Evolutionary conservation across 495 filamentous ascomycete genomes (phyloP).

Genomic region (Penicillium mononematosum): DNA sequence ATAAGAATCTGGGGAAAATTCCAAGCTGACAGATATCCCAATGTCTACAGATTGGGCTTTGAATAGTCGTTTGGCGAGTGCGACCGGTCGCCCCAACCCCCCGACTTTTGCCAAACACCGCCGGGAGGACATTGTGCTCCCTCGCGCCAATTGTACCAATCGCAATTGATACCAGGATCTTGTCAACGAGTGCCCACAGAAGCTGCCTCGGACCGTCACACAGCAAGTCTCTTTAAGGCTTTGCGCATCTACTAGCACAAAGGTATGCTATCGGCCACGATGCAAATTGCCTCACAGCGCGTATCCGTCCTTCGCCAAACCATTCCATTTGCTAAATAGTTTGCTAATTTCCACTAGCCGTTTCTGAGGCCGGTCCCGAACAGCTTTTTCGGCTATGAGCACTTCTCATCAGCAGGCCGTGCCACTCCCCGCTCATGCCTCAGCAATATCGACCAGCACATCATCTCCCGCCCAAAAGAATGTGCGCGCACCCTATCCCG

Average conservation of each 20-base stretch:
- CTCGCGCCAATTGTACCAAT: constrained; percentile 25
- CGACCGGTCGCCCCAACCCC: constrained; percentile 30
- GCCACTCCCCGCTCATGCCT: constrained; percentile 36
- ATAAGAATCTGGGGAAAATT: constrained; percentile 18
- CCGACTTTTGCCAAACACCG: constrained; percentile 20
- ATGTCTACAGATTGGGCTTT: constrained; percentile 21
- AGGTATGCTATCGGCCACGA: constrained; percentile 24
- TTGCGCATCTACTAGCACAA: constrained; percentile 17
- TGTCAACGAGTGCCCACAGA: constrained; percentile 13
- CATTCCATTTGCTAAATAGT: constrained; percentile 3
- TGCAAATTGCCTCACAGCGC: constrained; percentile 14
- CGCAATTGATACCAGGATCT: constrained; percentile 9
- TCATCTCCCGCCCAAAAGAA: constrained; percentile 34
- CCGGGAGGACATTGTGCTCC: constrained; percentile 25
- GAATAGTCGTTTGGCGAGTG: constrained; percentile 29
- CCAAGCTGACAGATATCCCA: constrained; percentile 16
- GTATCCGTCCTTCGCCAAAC: constrained; percentile 6
- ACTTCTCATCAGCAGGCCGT: constrained; percentile 37
- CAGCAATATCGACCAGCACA: constrained; percentile 31
- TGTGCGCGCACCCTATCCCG: constrained; percentile 39
- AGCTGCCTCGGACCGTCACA: constrained; percentile 16
- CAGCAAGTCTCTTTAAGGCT: constrained; percentile 15
- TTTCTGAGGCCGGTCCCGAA: constrained; percentile 30
- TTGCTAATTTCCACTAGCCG: constrained; percentile 34
- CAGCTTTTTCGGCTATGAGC: constrained; percentile 49